Conservation (phyloP, 1,139 yeast genomes). For the Yamadazyma dushanensis region DNA sequence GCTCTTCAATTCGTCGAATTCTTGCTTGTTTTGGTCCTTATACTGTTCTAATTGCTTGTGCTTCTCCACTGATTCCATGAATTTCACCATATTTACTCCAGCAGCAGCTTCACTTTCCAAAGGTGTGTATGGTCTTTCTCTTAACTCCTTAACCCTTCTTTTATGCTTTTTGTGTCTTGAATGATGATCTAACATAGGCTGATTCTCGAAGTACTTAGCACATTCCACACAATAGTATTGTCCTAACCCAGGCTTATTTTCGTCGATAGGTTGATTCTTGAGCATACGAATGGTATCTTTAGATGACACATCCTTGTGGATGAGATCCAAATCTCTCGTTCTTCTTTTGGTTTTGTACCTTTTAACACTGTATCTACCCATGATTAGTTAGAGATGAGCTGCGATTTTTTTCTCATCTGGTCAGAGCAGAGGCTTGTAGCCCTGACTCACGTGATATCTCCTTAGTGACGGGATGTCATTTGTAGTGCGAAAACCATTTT, state of each 20-base stretch:
- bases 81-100: constrained; percentile 72
- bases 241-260: constrained; percentile 88
- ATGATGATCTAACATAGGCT: constrained; percentile 71
- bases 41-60: constrained; percentile 43
- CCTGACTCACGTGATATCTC: constrained; percentile 4
- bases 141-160: constrained; percentile 76
- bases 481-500: neutral
- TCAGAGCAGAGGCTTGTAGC: constrained; percentile 4
- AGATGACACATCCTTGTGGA: constrained; percentile 70
- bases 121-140: constrained; percentile 77
- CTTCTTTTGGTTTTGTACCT: constrained; percentile 78
- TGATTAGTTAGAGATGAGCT: constrained; percentile 23
- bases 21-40: constrained; percentile 41
- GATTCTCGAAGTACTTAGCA: constrained; percentile 87
- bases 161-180: constrained; percentile 76
- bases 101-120: constrained; percentile 91
- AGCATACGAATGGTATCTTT: constrained; percentile 61
- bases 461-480: neutral
- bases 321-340: constrained; percentile 82
- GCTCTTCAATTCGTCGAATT: constrained; percentile 33
- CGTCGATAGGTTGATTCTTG: constrained; percentile 84
- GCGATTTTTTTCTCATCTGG: constrained; percentile 1
- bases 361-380: constrained; percentile 86
- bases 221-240: constrained; percentile 94
- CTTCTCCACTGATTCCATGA: constrained; percentile 59